Percentiles rank a stretch among this genome's conserved stretches.
These are phyloP conservation scores for Ophiosphaerella narmari DNA, from an alignment of 2,329 filamentous ascomycete species.

Conservation along the genomic window DNA sequence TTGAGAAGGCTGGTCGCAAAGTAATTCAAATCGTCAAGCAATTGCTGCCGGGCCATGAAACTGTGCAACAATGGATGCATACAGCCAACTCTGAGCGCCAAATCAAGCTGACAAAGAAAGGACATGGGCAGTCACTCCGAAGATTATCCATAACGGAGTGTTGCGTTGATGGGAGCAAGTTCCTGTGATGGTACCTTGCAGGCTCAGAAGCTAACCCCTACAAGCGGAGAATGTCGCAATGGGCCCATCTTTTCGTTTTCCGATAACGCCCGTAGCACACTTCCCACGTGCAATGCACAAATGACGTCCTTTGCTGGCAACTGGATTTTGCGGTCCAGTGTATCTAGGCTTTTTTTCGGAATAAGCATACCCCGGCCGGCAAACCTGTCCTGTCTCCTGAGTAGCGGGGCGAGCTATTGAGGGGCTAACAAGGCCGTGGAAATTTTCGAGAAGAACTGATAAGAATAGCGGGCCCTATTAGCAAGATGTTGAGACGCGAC, in stretches of 20 bases:
- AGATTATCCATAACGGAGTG: constrained; percentile 5
- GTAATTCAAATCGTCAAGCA: not conserved
- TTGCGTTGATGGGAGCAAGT: constrained; percentile 6
- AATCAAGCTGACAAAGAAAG: constrained; percentile 3
- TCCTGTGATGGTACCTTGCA: constrained; percentile 22
- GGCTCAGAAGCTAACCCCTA: constrained; percentile 18
- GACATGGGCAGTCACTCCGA: constrained; percentile 13
- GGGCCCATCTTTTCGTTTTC: constrained; percentile 18
- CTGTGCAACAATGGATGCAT: constrained; percentile 5
- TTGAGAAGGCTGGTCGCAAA: constrained; percentile 5
- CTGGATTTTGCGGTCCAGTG: constrained; percentile 28
- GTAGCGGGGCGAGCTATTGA: constrained; percentile 35
- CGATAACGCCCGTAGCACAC: constrained; percentile 26
- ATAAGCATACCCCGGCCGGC: constrained; percentile 20
- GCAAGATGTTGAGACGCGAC: constrained; percentile 7
- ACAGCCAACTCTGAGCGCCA: not conserved
- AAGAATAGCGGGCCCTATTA: constrained; percentile 32
- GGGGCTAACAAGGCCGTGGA: constrained; percentile 22
- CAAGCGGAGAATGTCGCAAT: constrained; percentile 18
- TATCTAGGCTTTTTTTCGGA: constrained; percentile 29
- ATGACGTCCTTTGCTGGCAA: constrained; percentile 20
- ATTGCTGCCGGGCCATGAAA: constrained; percentile 7
- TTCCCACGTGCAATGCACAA: constrained; percentile 19
- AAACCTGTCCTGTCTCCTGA: constrained; percentile 11
- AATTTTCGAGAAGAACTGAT: constrained; percentile 30